Percentiles rank a stretch among this genome's conserved stretches.
Evolutionary conservation across 768 basidiomycete genomes (phyloP).

Genomic region (Podaxis rugospora): DNA sequence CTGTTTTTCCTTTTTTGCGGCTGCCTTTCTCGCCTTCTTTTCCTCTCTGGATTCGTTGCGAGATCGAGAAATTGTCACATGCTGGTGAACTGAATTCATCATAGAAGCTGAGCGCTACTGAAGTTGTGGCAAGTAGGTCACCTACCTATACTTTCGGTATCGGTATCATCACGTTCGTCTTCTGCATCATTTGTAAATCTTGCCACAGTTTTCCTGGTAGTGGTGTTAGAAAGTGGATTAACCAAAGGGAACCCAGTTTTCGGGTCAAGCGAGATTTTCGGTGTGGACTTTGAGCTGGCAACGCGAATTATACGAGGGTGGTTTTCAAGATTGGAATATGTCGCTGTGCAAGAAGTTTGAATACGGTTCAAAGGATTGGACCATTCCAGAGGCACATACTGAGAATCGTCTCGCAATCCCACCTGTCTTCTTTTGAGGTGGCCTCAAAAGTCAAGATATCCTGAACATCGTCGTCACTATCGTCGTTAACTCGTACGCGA

Average conservation of each 20-base stretch:
- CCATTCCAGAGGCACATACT: constrained; percentile 46
- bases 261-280: constrained; percentile 69
- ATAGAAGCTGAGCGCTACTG: neutral
- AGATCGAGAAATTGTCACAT: constrained; percentile 47
- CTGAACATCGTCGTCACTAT: constrained; percentile 44
- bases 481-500: constrained; percentile 41
- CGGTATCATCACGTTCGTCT: constrained; percentile 21
- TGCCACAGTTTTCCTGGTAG: constrained; percentile 3
- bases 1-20: constrained; percentile 64
- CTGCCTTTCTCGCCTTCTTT: constrained; percentile 68
- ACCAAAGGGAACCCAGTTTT: constrained; percentile 74
- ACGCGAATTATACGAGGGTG: constrained; percentile 87
- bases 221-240: constrained; percentile 12
- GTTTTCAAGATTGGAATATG: constrained; percentile 96
- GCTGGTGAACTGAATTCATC: constrained; percentile 16
- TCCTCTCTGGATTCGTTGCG: constrained; percentile 75
- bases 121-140: neutral
- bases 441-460: constrained; percentile 37
- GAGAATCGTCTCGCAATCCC: constrained; percentile 97
- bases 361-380: neutral
- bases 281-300: constrained; percentile 45
- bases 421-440: constrained; percentile 67
- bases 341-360: constrained; percentile 47
- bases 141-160: constrained; percentile 20
- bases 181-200: constrained; percentile 20